Evolutionary conservation across 768 basidiomycete species (phyloP).

Genomic region (Ephemerocybe angulata): DNA sequence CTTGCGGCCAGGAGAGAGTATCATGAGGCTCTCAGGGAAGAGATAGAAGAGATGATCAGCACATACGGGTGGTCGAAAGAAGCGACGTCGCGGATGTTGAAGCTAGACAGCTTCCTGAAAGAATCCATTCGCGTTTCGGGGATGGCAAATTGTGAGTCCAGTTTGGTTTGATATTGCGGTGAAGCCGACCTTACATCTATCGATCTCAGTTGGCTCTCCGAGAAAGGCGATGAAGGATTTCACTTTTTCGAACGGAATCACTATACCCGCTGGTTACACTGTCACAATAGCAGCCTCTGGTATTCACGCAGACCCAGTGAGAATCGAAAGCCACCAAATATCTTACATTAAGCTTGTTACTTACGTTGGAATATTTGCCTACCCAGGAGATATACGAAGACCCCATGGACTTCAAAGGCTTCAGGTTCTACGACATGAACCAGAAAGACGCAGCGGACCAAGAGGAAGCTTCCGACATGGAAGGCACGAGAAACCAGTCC

Average conservation of each 20-base stretch:
- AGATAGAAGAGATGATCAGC: conserved; percentile 29
- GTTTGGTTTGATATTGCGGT: no score
- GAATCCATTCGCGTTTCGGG: conserved; percentile 38
- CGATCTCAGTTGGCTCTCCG: conserved; percentile 19
- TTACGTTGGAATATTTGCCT: neutral
- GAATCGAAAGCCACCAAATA: neutral
- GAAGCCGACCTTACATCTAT: no score
- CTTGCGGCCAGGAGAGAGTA: conserved; percentile 32
- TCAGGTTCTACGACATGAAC: conserved; percentile 42
- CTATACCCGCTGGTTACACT: conserved; percentile 26
- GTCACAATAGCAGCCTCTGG: no score
- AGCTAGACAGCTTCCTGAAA: conserved; percentile 51
- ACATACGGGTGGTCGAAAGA: conserved; percentile 32
- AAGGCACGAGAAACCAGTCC: conserved; percentile 31
- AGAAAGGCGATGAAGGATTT: conserved; percentile 37
- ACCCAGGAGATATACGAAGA: conserved; percentile 36
- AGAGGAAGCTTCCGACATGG: conserved; percentile 23
- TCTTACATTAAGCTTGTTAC: neutral
- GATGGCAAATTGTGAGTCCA: no score
- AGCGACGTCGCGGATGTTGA: conserved; percentile 35
- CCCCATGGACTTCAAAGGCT: conserved; percentile 40
- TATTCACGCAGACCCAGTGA: conserved; percentile 21
- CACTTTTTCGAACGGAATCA: conserved; percentile 43
- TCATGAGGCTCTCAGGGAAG: conserved; percentile 36
- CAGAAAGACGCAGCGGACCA: conserved; percentile 16